Conservation (phyloP, 495 filamentous ascomycete species). For the Haplographium delicatum region DNA sequence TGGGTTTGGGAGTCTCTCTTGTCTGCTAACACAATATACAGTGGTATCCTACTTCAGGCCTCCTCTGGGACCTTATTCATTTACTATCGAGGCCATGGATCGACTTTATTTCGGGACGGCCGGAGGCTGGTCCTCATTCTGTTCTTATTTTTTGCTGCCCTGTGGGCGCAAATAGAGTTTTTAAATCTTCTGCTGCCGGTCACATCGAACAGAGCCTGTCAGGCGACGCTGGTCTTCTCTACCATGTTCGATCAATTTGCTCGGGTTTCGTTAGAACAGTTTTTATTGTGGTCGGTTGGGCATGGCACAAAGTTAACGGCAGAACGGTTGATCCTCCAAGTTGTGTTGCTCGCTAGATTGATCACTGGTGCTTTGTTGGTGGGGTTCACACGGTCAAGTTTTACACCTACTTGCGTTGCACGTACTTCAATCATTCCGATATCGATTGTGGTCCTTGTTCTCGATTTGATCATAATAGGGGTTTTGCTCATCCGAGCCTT, state of each 20-base stretch:
- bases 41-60: conserved; percentile 47
- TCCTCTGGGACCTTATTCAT: conserved; percentile 46
- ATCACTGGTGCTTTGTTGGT: conserved; percentile 43
- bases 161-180: conserved; percentile 49
- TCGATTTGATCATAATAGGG: conserved; percentile 41
- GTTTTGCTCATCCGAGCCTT: conserved; percentile 34
- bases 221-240: conserved; percentile 42
- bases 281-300: conserved; percentile 40
- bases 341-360: conserved; percentile 40
- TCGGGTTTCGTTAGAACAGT: conserved; percentile 45
- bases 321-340: conserved; percentile 29
- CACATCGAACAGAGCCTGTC: conserved; percentile 38
- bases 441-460: conserved; percentile 35
- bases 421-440: conserved; percentile 39
- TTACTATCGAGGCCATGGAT: conserved; percentile 44
- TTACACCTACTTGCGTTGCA: conserved; percentile 44
- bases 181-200: conserved; percentile 39
- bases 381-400: conserved; percentile 43
- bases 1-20: background rate
- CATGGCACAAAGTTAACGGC: conserved; percentile 19
- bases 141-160: conserved; percentile 43
- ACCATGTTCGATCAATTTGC: conserved; percentile 48
- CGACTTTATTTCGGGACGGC: conserved; percentile 47
- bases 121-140: conserved; percentile 57
- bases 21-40: conserved; percentile 22